These are phyloP conservation scores for Phytophthora cryptogea DNA, from an alignment of 352 stramenopile species.

Conservation along the genomic window DNA sequence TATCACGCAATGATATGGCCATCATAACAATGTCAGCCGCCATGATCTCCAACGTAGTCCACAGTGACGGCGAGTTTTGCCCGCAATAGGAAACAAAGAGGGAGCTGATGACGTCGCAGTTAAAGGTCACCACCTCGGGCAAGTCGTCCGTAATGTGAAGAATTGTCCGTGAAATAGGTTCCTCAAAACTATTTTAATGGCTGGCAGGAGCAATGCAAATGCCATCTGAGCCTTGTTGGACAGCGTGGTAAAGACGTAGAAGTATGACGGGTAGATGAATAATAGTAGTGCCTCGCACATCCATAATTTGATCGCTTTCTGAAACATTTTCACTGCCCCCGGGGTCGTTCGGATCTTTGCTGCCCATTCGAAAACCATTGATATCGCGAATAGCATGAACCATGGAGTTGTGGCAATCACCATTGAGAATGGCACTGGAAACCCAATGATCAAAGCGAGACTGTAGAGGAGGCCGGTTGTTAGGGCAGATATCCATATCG, in stretches of 20 bases:
- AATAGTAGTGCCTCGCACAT: conserved; percentile 18
- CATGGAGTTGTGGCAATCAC: not conserved
- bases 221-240: conserved; percentile 4
- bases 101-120: conserved; percentile 29
- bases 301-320: conserved; percentile 18
- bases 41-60: conserved; percentile 27
- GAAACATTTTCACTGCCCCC: conserved; percentile 5
- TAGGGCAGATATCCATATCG: not conserved
- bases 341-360: conserved; percentile 12
- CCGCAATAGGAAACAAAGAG: conserved; percentile 31
- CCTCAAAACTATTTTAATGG: conserved; percentile 18
- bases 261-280: conserved; percentile 24
- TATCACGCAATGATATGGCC: conserved; percentile 9
- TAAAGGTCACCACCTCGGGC: conserved; percentile 24
- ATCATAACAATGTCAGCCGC: conserved; percentile 16
- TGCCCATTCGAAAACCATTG: conserved; percentile 8
- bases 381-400: conserved; percentile 4
- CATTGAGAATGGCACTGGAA: conserved; percentile 1
- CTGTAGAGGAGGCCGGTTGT: conserved; percentile 10
- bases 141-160: conserved; percentile 21
- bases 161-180: conserved; percentile 14
- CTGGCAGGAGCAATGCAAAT: conserved; percentile 26
- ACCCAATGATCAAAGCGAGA: not conserved
- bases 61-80: conserved; percentile 28
- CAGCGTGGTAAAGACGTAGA: conserved; percentile 19